Evolutionary conservation across 176 grass and related monocot genomes (phyloP).

Genomic region (Aegilops tauschii): DNA sequence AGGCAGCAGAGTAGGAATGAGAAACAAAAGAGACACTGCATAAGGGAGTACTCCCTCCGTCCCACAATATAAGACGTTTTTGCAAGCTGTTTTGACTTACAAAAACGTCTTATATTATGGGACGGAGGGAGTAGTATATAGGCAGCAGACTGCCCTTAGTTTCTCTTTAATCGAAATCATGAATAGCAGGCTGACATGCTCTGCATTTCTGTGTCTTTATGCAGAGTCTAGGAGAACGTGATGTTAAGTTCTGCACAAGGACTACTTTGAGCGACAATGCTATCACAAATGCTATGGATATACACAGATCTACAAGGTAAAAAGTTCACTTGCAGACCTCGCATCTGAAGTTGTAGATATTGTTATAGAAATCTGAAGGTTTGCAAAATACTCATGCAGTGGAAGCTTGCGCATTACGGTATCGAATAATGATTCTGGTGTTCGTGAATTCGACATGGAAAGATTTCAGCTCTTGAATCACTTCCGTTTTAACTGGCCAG

Average conservation of each 20-base stretch:
- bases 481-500: conserved; percentile 78
- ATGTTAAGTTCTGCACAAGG: conserved; percentile 75
- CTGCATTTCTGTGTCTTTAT: conserved; percentile 8
- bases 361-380: conserved; percentile 26
- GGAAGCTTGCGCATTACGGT: conserved; percentile 67
- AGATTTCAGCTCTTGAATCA: conserved; percentile 81
- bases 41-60: too few relatives aligned
- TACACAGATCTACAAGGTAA: conserved; percentile 73
- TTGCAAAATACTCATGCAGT: conserved; percentile 41
- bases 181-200: background rate
- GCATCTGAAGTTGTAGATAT: conserved; percentile 12
- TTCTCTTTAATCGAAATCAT: background rate
- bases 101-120: too few relatives aligned
- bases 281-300: conserved; percentile 91
- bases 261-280: conserved; percentile 87
- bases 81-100: too few relatives aligned
- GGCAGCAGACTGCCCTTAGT: background rate
- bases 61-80: too few relatives aligned
- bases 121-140: background rate
- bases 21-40: too few relatives aligned
- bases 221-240: conserved; percentile 55
- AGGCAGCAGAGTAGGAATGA: too few relatives aligned
- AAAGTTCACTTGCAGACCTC: background rate
- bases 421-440: conserved; percentile 83
- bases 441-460: conserved; percentile 85